Evolutionary conservation across 2,329 filamentous ascomycete species (phyloP), one percentile per base, ranked within the genome.

Genomic region (Ilyonectria destructans): DNA sequence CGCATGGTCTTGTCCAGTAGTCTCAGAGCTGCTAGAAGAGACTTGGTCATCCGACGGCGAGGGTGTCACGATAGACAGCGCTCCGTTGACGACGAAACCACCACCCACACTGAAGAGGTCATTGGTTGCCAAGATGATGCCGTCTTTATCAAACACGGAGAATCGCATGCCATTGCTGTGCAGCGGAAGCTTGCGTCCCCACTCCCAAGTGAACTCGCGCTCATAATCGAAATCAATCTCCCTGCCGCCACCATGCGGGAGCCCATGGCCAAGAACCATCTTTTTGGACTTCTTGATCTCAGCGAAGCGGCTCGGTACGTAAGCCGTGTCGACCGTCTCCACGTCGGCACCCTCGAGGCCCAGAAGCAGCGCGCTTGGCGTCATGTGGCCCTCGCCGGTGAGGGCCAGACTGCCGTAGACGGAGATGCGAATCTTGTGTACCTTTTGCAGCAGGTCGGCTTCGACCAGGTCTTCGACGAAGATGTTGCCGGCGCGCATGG

Each of bases 151-250:
- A 54, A 84, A 87, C 3, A 86, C 85, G n/a, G 80, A 85, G 60
- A 87, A 81, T 1, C 85, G 84, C 85, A 87, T 86, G 48, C 85
- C 85, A 58, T 87, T 87, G 77, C 85, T 87, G 72, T 87, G 85
- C 52, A 86, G 69, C 0, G 85, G 83, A n/a, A 87, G 80, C 73
- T 86, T 87, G 26, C 82, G 82, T 3, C 84, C 83, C 85, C 85
- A 87, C 74, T 87, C 83, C 85, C 85, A 87, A 6, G 80, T 78
- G 73, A 87, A 87, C 65, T 86, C 84, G 37, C 77, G 78, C 8
- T 85, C 82, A 64, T 87, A 87, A 71, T 86, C 82, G 57, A 87
- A 87, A n/a, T 78, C 78, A 3, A 87, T 82, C 72, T 85, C 82
- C 68, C 81, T 85, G 10, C 82, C 84, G 49, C 81, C 80, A 51